A percentile compares a stretch with the other conserved stretches of the same genome.
phyloP scores from a whole-genome alignment of 2,329 filamentous ascomycete species.

The Chaetomium olivaceum region DNA sequence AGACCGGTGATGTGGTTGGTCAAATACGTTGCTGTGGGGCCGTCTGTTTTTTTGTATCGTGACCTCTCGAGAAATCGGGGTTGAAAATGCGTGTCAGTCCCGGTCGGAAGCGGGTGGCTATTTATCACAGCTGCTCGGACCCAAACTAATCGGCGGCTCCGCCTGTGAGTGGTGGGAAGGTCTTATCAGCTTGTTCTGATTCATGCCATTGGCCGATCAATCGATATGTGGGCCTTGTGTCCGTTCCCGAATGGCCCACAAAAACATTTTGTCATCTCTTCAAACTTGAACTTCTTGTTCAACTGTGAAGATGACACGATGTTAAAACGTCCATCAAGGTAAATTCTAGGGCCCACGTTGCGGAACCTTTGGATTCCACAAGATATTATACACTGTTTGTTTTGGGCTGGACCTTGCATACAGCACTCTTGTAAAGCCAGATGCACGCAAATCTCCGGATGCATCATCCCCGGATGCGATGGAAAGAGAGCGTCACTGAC shows the following conservation, averaged over 20 bases:
- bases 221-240: not conserved
- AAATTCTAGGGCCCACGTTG: not conserved
- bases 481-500: not conserved
- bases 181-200: not conserved
- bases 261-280: not conserved
- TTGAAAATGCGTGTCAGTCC: constrained; percentile 39
- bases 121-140: constrained; percentile 37
- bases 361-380: not conserved
- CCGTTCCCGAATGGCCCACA: not conserved
- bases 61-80: constrained; percentile 35
- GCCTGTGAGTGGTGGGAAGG: constrained; percentile 34
- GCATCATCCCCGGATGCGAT: not conserved
- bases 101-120: constrained; percentile 41
- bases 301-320: not conserved
- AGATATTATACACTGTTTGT: too few species aligned
- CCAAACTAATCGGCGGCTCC: constrained; percentile 25
- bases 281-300: not conserved
- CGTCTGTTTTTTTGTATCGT: constrained; percentile 25
- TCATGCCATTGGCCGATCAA: not conserved
- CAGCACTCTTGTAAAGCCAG: not conserved
- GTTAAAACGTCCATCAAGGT: not conserved
- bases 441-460: not conserved
- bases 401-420: not conserved
- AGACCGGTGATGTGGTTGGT: constrained; percentile 26
- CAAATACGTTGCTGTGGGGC: constrained; percentile 11